phyloP scores from a whole-genome alignment of 108 stramenopile species.

The Craspedostauros australis region DNA sequence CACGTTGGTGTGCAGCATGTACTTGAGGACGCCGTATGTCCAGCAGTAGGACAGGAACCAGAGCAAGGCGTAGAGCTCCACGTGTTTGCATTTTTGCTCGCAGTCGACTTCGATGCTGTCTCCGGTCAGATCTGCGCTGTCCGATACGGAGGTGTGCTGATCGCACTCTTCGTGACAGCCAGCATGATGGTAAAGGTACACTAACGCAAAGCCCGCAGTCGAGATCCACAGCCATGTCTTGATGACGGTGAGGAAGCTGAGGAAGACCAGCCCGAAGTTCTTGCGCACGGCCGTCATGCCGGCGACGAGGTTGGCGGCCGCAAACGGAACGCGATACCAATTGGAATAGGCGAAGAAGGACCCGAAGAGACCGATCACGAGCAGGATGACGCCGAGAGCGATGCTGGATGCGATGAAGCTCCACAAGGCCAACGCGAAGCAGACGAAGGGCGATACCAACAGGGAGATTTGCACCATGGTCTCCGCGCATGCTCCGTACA shows the following conservation, averaged over 20 bases:
- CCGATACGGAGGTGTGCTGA: conserved; percentile 6
- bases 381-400: conserved; percentile 10
- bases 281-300: conserved; percentile 42
- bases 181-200: conserved; percentile 2
- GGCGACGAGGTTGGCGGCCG: conserved; percentile 55
- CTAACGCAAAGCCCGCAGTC: conserved; percentile 25
- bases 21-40: conserved; percentile 66
- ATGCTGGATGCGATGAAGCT: conserved; percentile 6
- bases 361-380: conserved; percentile 7
- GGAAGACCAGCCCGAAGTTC: conserved; percentile 41
- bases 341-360: conserved; percentile 20
- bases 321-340: conserved; percentile 67
- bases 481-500: conserved; percentile 12
- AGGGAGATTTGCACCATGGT: conserved; percentile 34
- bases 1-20: conserved; percentile 71
- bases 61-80: conserved; percentile 12
- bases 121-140: conserved; percentile 3
- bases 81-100: conserved; percentile 22
- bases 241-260: conserved; percentile 29
- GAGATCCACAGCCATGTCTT: conserved; percentile 29
- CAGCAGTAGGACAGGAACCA: conserved; percentile 71
- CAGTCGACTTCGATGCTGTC: conserved; percentile 11
- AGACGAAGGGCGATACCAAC: conserved; percentile 12
- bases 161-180: background rate
- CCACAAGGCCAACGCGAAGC: background rate